Evolutionary conservation across 176 grass and related monocot species (phyloP), one percentile per base, ranked within the genome.

Genomic region (Paspalum vaginatum): DNA sequence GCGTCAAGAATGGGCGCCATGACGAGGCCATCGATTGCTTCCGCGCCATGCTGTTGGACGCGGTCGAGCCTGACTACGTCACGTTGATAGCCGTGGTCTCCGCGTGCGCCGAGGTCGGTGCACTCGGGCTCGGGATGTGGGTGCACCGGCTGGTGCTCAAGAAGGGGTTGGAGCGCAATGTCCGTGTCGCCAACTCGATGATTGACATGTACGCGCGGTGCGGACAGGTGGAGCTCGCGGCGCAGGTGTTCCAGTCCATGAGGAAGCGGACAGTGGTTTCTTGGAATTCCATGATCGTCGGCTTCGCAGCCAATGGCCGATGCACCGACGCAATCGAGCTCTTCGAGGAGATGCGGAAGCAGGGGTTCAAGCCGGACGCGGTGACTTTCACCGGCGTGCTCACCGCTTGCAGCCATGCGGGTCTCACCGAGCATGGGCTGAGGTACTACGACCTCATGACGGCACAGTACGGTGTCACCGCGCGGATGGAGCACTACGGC

Each of bases 141-240:
- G 71, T 88, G 18, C 91, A 94, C 55, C 81, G 73, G 37, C 85
- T 91, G 40, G 21, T 82, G 9, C 16, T 65, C 46, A 65, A 3
- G 49, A 21, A 43, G 12, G 51, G 59, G 0, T 59, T 94, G 65
- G 26, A 75, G 54, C 8, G 58, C 65, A 94, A 90, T 41, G 62
- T 90, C 47, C 82, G 89, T 2, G 58, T 97, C 1, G 77, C 59
- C 20, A 92, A 89, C 88, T 82, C 91, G 13, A 72, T 94, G 26
- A 74, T 97, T 6, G 87, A 90, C 58, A 89, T 94, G 94, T 94
- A 97, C 4, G 72, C 87, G 3, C 90, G 88, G 67, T 97, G 89
- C 6, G 91, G 91, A 3, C 73, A 74, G 27, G 88, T 78, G 56
- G 74, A 87, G 61, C 58, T 88, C 11, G 91, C 95, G 39, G 32